Evolutionary conservation across 2,329 filamentous ascomycete genomes (phyloP).

Genomic region (Elsinoe fawcettii): DNA sequence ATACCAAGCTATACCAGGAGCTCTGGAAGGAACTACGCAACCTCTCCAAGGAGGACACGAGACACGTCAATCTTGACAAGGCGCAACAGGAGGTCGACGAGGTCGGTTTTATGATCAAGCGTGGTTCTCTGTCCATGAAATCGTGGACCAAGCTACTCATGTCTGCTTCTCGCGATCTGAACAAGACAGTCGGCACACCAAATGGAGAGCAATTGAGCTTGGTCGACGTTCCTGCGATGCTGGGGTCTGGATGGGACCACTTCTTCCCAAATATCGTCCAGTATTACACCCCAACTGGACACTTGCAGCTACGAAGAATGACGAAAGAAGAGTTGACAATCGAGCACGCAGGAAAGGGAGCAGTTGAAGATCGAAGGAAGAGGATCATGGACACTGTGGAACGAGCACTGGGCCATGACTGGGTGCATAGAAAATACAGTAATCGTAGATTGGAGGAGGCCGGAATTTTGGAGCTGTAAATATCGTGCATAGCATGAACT

Average conservation of each 20-base stretch:
- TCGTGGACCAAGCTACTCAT: conserved; percentile 26
- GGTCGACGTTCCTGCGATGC: conserved; percentile 22
- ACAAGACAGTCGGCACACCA: background rate
- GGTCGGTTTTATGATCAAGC: conserved; percentile 3
- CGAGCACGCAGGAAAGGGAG: background rate
- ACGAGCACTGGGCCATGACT: conserved; percentile 10
- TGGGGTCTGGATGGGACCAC: conserved; percentile 23
- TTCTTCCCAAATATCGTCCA: conserved; percentile 20
- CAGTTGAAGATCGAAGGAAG: background rate
- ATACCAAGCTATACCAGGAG: background rate
- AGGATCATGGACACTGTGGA: background rate
- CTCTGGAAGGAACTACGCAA: background rate
- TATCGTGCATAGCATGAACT: background rate
- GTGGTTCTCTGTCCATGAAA: conserved; percentile 16
- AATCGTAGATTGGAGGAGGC: conserved; percentile 5
- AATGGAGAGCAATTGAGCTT: background rate
- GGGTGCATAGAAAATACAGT: conserved; percentile 1
- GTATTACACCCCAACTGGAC: conserved; percentile 27
- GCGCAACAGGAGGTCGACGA: conserved; percentile 10
- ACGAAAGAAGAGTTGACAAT: background rate
- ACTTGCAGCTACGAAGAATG: conserved; percentile 21
- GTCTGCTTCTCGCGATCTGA: conserved; percentile 3
- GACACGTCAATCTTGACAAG: background rate
- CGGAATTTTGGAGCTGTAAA: conserved; percentile 1
- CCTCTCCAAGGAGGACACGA: background rate